Percentiles rank a stretch among this genome's conserved stretches.
Evolutionary conservation across 2,329 filamentous ascomycete genomes (phyloP).

Genomic region (Fusarium falciforme): DNA sequence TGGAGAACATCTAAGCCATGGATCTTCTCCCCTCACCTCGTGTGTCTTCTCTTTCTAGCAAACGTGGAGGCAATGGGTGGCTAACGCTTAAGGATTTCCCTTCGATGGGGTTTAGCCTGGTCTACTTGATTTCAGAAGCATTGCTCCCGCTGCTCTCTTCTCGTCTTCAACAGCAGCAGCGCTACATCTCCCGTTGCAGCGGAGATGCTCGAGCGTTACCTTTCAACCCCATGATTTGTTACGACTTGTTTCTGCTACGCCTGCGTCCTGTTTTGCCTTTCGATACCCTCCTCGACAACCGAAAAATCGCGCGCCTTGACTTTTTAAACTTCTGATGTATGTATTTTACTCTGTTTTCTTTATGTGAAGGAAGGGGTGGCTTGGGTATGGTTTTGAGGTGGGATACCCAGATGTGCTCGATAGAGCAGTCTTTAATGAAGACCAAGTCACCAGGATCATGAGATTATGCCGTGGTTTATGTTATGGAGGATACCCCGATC

Average conservation of each 20-base stretch:
- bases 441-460: slow-evolving; percentile 10
- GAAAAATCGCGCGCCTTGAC: slow-evolving; percentile 1
- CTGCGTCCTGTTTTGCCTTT: slow-evolving; percentile 10
- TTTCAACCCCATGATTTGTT: slow-evolving; percentile 1
- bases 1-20: slow-evolving; percentile 82
- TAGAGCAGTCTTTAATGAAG: slow-evolving; percentile 27
- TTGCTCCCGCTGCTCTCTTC: slow-evolving; percentile 15
- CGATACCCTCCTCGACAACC: slow-evolving; percentile 32
- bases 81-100: slow-evolving; percentile 47
- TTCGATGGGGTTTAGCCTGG: slow-evolving; percentile 47
- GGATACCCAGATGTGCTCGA: slow-evolving; percentile 32
- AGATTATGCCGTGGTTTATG: background rate
- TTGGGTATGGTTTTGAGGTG: background rate
- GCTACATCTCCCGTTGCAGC: slow-evolving; percentile 4
- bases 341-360: slow-evolving; percentile 27
- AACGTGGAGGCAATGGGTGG: slow-evolving; percentile 36
- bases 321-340: slow-evolving; percentile 21
- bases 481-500: slow-evolving; percentile 36
- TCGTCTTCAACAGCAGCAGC: slow-evolving; percentile 33
- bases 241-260: slow-evolving; percentile 9
- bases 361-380: background rate
- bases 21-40: slow-evolving; percentile 21
- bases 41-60: slow-evolving; percentile 3
- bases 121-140: slow-evolving; percentile 50
- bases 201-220: slow-evolving; percentile 15